Evolutionary conservation across 805 yeast species (phyloP).

Genomic region (Candida taoyuanica): DNA sequence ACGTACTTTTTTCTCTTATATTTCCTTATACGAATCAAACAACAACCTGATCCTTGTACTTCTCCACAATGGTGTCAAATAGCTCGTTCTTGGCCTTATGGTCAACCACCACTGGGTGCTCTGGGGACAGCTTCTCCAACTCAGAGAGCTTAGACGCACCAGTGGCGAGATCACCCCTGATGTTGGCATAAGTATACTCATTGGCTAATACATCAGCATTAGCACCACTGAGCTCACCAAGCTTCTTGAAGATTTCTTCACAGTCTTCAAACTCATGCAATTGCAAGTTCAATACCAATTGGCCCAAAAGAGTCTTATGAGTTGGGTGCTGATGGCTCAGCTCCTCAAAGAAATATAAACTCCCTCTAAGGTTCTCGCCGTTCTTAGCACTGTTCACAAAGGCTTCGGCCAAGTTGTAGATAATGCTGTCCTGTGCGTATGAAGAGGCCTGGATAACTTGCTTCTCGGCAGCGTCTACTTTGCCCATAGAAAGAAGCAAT

Average conservation of each 20-base stretch:
- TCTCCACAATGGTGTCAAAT: constrained; percentile 67
- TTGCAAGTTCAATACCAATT: constrained; percentile 73
- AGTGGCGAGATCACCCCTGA: constrained; percentile 39
- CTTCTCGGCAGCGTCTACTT: constrained; percentile 41
- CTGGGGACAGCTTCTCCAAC: constrained; percentile 44
- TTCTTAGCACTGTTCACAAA: constrained; percentile 49
- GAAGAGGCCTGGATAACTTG: constrained; percentile 40
- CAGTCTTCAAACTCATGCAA: constrained; percentile 82
- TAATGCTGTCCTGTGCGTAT: constrained; percentile 66
- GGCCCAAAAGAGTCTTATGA: constrained; percentile 49
- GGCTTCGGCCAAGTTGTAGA: constrained; percentile 75
- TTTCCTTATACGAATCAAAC: too few relatives aligned
- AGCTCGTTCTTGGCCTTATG: constrained; percentile 53
- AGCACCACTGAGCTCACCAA: constrained; percentile 37
- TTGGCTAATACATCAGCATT: constrained; percentile 54
- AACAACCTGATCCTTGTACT: constrained; percentile 37
- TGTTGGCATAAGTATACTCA: constrained; percentile 56
- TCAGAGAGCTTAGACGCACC: constrained; percentile 40
- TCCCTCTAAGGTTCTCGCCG: constrained; percentile 37
- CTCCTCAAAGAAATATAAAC: constrained; percentile 76
- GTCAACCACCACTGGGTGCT: constrained; percentile 56
- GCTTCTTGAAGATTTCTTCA: constrained; percentile 45
- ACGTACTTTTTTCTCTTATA: neutral
- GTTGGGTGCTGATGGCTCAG: constrained; percentile 53
- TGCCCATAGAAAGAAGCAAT: constrained; percentile 36